Conservation (phyloP, 371 early-diverging fungal species). For the Mortierella sp. region DNA sequence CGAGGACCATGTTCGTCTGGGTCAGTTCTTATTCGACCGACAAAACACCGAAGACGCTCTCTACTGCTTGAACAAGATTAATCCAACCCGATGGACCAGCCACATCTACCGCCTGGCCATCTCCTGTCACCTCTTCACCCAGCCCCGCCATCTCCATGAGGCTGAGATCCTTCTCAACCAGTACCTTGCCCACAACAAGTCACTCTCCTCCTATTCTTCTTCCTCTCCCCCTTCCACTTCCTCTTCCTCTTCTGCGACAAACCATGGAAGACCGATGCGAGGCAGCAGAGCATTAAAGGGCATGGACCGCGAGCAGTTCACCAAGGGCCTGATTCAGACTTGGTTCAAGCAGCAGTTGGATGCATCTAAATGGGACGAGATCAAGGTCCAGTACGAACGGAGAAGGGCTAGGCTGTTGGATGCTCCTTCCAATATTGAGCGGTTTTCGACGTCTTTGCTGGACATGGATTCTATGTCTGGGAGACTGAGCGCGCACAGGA, state of each 20-base stretch:
- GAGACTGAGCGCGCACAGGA: background rate
- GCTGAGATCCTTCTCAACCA: conserved; percentile 21
- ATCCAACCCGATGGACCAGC: conserved; percentile 19
- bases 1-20: conserved; percentile 18
- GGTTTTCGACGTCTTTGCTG: conserved; percentile 3
- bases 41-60: conserved; percentile 22
- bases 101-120: conserved; percentile 4
- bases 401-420: conserved; percentile 28
- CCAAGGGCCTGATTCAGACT: conserved; percentile 16
- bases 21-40: conserved; percentile 21
- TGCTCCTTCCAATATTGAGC: conserved; percentile 29
- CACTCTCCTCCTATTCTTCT: background rate
- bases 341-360: conserved; percentile 39
- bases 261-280: background rate
- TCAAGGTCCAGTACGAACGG: conserved; percentile 33
- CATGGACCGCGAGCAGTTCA: conserved; percentile 11
- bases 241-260: background rate
- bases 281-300: background rate
- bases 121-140: conserved; percentile 11
- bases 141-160: conserved; percentile 41
- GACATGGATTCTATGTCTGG: background rate
- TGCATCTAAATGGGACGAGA: conserved; percentile 48
- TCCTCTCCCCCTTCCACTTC: background rate
- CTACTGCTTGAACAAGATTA: conserved; percentile 23
- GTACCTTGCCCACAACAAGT: conserved; percentile 18